Evolutionary conservation across 2,329 filamentous ascomycete genomes (phyloP).

Genomic region (Pseudocercospora fuligena): DNA sequence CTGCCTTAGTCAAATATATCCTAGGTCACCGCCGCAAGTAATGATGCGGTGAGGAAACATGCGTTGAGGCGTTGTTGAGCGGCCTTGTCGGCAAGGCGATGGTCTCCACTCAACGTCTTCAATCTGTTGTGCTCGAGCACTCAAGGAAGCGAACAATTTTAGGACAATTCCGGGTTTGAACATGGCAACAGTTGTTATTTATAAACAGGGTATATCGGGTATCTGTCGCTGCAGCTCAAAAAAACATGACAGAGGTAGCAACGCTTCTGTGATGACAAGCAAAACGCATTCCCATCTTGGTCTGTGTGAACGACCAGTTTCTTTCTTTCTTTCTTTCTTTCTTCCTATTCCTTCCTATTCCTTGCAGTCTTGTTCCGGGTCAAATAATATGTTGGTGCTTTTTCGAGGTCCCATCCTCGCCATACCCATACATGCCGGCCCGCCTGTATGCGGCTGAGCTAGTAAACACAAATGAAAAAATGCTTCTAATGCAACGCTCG

Average conservation of each 20-base stretch:
- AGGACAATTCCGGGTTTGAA: not conserved
- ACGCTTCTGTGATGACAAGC: not conserved
- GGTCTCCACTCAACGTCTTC: not conserved
- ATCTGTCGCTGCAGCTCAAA: constrained; percentile 24
- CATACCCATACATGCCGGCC: constrained; percentile 25
- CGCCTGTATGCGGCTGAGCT: constrained; percentile 19
- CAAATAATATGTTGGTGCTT: constrained; percentile 10
- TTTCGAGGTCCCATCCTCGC: constrained; percentile 4
- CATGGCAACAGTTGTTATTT: constrained; percentile 16
- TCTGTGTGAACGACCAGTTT: constrained; percentile 20
- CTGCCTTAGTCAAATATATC: not conserved
- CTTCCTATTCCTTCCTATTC: not conserved
- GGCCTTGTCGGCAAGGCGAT: not conserved
- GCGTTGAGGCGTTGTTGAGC: not conserved
- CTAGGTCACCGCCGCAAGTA: not conserved
- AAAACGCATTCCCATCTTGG: not conserved
- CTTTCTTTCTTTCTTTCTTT: constrained; percentile 1
- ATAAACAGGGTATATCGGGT: constrained; percentile 23
- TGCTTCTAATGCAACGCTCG: constrained; percentile 39
- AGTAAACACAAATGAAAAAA: constrained; percentile 33
- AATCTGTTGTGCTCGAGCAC: not conserved
- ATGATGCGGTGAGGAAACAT: not conserved
- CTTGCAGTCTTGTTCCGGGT: constrained; percentile 12
- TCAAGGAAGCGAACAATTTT: not conserved
- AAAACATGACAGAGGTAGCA: not conserved